Evolutionary conservation across 1,284 basidiomycete species (phyloP).

Genomic region (Ceratobasidium theobromae): DNA sequence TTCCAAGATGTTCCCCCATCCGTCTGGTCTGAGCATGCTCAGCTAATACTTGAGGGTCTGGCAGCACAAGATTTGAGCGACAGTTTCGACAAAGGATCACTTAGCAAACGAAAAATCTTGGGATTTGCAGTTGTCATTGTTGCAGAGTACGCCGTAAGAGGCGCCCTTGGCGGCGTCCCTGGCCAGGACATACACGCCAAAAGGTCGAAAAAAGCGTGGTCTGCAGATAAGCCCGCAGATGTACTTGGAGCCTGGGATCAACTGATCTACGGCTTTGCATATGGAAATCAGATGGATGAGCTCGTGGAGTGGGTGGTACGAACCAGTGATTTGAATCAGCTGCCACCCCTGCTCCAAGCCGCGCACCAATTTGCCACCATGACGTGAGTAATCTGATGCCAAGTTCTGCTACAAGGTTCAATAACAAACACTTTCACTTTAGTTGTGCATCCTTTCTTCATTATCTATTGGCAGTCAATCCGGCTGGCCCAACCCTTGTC

Average conservation of each 20-base stretch:
- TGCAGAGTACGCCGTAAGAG: conserved; percentile 22
- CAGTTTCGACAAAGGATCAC: conserved; percentile 20
- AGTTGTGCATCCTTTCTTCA: conserved; percentile 23
- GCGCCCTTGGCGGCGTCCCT: conserved; percentile 20
- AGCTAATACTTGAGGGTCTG: conserved; percentile 13
- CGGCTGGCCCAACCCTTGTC: conserved; percentile 20
- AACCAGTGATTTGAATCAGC: conserved; percentile 8
- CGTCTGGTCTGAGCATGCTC: conserved; percentile 17
- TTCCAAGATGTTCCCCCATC: conserved; percentile 14
- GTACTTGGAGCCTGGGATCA: conserved; percentile 16
- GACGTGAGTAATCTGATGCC: conserved; percentile 10
- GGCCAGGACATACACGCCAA: not conserved
- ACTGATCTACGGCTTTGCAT: conserved; percentile 15
- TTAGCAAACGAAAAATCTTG: conserved; percentile 26
- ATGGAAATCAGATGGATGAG: conserved; percentile 26
- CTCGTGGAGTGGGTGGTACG: conserved; percentile 4
- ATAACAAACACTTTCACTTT: not conserved
- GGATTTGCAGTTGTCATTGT: conserved; percentile 18
- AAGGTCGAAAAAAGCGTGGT: not conserved
- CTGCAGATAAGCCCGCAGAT: conserved; percentile 7
- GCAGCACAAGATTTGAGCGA: conserved; percentile 28
- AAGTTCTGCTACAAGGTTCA: not conserved
- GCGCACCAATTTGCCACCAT: conserved; percentile 27
- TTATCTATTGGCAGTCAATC: conserved; percentile 21
- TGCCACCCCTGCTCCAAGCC: conserved; percentile 6